Evolutionary conservation across 371 early-diverging fungal species (phyloP).

Genomic region (Rhizopus stolonifer): DNA sequence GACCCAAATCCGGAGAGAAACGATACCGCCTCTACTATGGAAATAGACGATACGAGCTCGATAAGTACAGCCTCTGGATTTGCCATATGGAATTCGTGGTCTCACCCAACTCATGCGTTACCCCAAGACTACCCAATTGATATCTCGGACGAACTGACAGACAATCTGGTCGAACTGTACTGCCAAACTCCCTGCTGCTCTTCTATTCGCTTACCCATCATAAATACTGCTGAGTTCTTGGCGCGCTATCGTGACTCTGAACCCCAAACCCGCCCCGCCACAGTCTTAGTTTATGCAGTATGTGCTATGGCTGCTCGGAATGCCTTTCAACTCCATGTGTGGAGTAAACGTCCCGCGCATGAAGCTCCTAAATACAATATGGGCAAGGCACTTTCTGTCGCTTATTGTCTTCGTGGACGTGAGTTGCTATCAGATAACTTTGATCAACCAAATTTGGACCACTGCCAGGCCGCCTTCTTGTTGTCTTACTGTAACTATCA

Average conservation of each 20-base stretch:
- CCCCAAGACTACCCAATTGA: constrained; percentile 44
- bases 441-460: constrained; percentile 42
- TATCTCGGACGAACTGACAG: constrained; percentile 39
- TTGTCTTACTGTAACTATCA: constrained; percentile 47
- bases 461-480: constrained; percentile 39
- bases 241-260: constrained; percentile 28
- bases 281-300: constrained; percentile 38
- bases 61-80: constrained; percentile 20
- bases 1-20: background rate
- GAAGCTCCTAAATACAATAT: constrained; percentile 41
- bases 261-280: constrained; percentile 25
- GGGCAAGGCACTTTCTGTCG: constrained; percentile 47
- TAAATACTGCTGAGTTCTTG: constrained; percentile 33
- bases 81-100: constrained; percentile 40
- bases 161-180: constrained; percentile 37
- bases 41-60: constrained; percentile 14
- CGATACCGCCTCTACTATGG: constrained; percentile 1
- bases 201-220: constrained; percentile 33
- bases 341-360: constrained; percentile 33
- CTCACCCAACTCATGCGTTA: constrained; percentile 22
- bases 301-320: constrained; percentile 51
- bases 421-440: constrained; percentile 41
- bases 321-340: constrained; percentile 50
- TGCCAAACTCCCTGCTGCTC: constrained; percentile 49
- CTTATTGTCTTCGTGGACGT: constrained; percentile 41